Percentiles rank a stretch among this genome's conserved stretches.
phyloP scores from a whole-genome alignment of 306 rosid genomes.

The Astragalus membranaceus region DNA sequence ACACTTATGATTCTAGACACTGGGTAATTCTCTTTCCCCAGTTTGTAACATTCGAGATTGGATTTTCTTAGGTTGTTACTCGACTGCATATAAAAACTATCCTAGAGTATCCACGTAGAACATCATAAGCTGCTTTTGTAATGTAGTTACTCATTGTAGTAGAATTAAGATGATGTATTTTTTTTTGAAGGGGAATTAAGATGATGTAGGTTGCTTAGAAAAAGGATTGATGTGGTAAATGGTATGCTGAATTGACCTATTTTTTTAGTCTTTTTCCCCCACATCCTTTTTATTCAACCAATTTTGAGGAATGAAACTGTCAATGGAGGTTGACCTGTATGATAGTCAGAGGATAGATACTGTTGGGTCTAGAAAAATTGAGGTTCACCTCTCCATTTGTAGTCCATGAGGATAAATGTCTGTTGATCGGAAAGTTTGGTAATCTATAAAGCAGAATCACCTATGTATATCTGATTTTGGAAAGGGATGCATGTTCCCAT shows the following conservation, averaged over 20 bases:
- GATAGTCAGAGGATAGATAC: neutral
- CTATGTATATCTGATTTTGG: neutral
- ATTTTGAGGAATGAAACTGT: neutral
- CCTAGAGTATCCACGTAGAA: neutral
- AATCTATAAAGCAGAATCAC: neutral
- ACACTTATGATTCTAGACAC: too few species aligned
- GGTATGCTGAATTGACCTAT: too few species aligned
- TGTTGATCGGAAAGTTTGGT: neutral
- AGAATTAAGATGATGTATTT: too few species aligned
- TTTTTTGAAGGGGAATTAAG: too few species aligned
- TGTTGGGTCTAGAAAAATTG: neutral
- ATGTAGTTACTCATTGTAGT: neutral
- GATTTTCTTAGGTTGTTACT: neutral
- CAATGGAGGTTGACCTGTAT: neutral
- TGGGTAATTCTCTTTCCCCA: neutral
- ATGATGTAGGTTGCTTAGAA: neutral
- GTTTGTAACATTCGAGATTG: neutral
- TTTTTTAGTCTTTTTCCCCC: neutral
- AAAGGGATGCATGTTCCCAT: neutral
- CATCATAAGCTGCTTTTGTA: neutral
- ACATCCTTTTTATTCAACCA: neutral
- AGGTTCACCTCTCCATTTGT: neutral
- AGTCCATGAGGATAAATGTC: neutral
- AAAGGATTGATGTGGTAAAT: neutral
- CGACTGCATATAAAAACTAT: neutral